phyloP scores from a whole-genome alignment of 768 basidiomycete species.

The Mrakia blollopis region DNA sequence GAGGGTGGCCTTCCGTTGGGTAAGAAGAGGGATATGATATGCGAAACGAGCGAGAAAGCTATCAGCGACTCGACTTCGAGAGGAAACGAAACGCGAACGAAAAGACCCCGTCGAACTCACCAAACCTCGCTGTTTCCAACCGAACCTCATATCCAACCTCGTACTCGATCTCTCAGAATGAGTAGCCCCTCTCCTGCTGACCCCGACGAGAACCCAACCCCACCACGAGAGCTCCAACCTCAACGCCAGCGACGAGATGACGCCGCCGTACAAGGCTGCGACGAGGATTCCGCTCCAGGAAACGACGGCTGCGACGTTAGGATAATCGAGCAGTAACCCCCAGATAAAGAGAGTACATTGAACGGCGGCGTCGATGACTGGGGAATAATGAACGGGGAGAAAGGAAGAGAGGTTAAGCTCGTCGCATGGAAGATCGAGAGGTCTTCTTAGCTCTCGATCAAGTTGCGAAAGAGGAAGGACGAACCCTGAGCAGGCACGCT shows the following conservation, averaged over 20 bases:
- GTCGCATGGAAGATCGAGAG: no score
- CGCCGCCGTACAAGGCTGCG: background rate
- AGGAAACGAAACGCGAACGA: background rate
- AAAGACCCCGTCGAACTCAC: background rate
- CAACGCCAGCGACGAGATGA: background rate
- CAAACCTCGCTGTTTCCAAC: background rate
- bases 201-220: background rate
- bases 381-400: no score
- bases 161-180: background rate
- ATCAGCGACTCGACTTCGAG: background rate
- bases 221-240: background rate
- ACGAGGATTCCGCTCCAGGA: background rate
- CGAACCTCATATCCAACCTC: background rate
- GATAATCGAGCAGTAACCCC: no score
- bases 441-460: no score
- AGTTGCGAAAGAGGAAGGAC: no score
- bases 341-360: no score
- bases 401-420: no score
- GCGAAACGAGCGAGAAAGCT: background rate
- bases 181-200: constrained; percentile 1
- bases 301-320: no score
- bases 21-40: background rate
- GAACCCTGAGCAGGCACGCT: no score
- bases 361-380: no score
- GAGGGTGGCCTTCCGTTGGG: background rate